phyloP scores from a whole-genome alignment of 1,139 yeast species.

The Wickerhamiella infanticola region DNA sequence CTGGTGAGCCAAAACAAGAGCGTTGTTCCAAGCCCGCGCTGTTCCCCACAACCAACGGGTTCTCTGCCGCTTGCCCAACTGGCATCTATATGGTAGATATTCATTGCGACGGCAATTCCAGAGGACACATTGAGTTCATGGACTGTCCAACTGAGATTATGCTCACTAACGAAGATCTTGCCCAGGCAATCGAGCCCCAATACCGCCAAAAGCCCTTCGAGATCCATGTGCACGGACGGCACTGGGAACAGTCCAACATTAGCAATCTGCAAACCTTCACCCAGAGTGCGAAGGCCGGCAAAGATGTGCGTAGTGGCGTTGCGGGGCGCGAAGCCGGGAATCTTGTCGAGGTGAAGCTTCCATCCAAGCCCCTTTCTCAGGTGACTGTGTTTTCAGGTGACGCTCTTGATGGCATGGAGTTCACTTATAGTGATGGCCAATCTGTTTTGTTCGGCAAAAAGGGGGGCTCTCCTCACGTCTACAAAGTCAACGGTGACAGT shows the following conservation, averaged over 20 bases:
- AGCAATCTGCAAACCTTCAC: slow-evolving; percentile 17
- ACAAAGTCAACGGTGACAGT: slow-evolving; percentile 35
- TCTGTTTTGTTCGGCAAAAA: slow-evolving; percentile 44
- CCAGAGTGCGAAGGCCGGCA: background rate
- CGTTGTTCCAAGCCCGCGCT: slow-evolving; percentile 29
- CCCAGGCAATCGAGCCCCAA: slow-evolving; percentile 29
- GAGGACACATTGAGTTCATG: slow-evolving; percentile 43
- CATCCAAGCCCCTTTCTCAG: slow-evolving; percentile 6
- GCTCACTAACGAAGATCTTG: slow-evolving; percentile 35
- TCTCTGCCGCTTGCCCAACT: slow-evolving; percentile 33
- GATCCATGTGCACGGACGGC: slow-evolving; percentile 29
- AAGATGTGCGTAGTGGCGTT: background rate
- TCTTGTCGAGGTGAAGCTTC: slow-evolving; percentile 7
- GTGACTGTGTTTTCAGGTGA: slow-evolving; percentile 43
- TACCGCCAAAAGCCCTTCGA: slow-evolving; percentile 25
- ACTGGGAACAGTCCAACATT: slow-evolving; percentile 19
- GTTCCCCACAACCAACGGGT: slow-evolving; percentile 34
- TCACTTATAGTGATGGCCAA: slow-evolving; percentile 18
- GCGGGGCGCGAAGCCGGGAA: slow-evolving; percentile 13
- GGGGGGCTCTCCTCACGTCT: slow-evolving; percentile 31
- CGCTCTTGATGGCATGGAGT: slow-evolving; percentile 64
- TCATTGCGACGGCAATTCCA: slow-evolving; percentile 46
- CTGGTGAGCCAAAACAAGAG: slow-evolving; percentile 36
- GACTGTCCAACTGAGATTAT: slow-evolving; percentile 43
- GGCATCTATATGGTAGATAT: slow-evolving; percentile 67